Percentiles rank a stretch among this genome's conserved stretches.
These are phyloP conservation scores for Candida stauntonica DNA, from an alignment of 805 yeast species.

Conservation along the genomic window DNA sequence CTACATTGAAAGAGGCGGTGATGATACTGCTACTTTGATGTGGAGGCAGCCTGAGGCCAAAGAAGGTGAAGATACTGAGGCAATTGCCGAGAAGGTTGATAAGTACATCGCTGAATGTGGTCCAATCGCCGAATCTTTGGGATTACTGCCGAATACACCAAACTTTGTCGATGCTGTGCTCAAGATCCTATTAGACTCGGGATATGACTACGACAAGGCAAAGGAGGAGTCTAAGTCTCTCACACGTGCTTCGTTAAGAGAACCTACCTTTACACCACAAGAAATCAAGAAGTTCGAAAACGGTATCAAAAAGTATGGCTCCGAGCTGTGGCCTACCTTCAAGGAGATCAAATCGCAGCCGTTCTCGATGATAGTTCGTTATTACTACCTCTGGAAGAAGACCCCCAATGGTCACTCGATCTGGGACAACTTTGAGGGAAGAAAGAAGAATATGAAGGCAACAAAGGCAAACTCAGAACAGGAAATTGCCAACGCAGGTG, in stretches of 20 bases:
- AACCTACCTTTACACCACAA: constrained; percentile 66
- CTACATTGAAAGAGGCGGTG: constrained; percentile 79
- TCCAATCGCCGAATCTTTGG: constrained; percentile 51
- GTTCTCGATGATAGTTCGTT: constrained; percentile 76
- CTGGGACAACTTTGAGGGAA: constrained; percentile 79
- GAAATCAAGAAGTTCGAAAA: constrained; percentile 70
- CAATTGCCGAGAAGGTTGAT: constrained; percentile 36
- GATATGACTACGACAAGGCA: constrained; percentile 51
- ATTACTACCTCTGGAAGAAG: constrained; percentile 90
- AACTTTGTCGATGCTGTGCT: constrained; percentile 78
- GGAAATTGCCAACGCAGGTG: constrained; percentile 38
- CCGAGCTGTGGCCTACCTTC: constrained; percentile 71
- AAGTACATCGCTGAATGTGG: constrained; percentile 51
- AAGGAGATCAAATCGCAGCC: constrained; percentile 72
- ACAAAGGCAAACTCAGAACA: constrained; percentile 24
- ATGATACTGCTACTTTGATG: constrained; percentile 55
- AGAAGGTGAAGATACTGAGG: no score
- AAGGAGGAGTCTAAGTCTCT: constrained; percentile 39
- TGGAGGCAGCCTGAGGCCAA: constrained; percentile 61
- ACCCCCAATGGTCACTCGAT: constrained; percentile 67
- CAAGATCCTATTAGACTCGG: constrained; percentile 44
- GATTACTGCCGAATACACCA: constrained; percentile 59
- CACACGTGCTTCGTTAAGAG: constrained; percentile 57
- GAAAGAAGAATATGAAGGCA: constrained; percentile 53
- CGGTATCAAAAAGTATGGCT: constrained; percentile 68